Evolutionary conservation across 2,329 filamentous ascomycete genomes (phyloP), one percentile per base, ranked within the genome.

Genomic region (Fusarium sp.): DNA sequence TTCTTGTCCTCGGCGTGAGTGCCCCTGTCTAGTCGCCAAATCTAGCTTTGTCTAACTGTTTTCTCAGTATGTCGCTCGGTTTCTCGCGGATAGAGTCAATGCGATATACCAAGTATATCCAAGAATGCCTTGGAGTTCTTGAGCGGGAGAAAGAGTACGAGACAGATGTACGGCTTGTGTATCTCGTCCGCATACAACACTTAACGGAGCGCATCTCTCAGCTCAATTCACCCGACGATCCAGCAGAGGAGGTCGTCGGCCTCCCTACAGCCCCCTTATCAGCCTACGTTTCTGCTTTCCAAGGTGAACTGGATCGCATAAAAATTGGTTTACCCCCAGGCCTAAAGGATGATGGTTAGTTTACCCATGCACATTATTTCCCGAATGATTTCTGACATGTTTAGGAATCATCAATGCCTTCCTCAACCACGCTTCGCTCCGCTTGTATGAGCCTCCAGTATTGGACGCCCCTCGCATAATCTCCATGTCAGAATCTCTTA

Each of bases 1-100:
- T 89, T 87, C 62, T 65, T 89, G 31, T 84, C 81, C 13, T 88
- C 86, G 10, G 81, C 82, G 87, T 89, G 73, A 84, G 77, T 12
- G 6, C 3, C 23, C 2, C 0, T 6, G 1, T 3, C 1, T 10
- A 3, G 3, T 5, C 12, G 8, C 59, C 55, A 7, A 52, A 13
- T 9, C 9, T n/a, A n/a, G n/a, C n/a, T 16, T 6, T 18, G 13
- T 4, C 50, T 76, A 12, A 77, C 11, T 2, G 11, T 0, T 23
- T 23, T 39, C n/a, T 16, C n/a, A 85, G 84, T 0, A 76, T 84
- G 30, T 78, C 83, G 0, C 75, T 83, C 3, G 80, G 80, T 1
- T 82, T 85, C 66, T 75, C 83, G 52, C 79, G 82, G 68, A 80
- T 84, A 6, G 84, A 88, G 13, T 78, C 86, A 0, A 81, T 87